Percentiles rank a stretch among this genome's conserved stretches.
Conservation (phyloP, 176 grass and related monocot species). For the Hyparrhenia diplandra region DNA sequence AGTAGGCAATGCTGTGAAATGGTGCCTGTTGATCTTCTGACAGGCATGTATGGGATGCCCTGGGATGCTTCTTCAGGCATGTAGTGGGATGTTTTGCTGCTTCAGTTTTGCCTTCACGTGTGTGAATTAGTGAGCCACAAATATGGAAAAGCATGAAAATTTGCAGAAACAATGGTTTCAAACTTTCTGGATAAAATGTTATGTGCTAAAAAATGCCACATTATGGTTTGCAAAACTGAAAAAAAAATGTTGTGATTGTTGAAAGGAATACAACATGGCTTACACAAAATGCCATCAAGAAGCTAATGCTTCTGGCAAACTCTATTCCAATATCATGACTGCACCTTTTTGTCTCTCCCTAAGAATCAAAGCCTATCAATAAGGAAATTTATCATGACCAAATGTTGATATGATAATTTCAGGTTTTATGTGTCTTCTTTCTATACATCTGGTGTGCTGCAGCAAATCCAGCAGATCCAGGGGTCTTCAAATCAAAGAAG, state of each 20-base stretch:
- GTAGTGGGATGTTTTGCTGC: too few species aligned
- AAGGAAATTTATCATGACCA: background rate
- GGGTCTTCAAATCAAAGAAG: slow-evolving; percentile 95
- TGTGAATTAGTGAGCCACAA: background rate
- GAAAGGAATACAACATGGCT: background rate
- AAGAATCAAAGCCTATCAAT: background rate
- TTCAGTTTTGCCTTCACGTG: background rate
- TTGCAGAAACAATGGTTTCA: background rate
- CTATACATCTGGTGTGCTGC: slow-evolving; percentile 95
- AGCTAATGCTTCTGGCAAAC: background rate
- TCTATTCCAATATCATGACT: background rate
- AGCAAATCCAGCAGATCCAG: slow-evolving; percentile 80
- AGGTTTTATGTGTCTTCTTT: slow-evolving; percentile 93
- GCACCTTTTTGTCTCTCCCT: background rate
- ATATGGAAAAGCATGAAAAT: background rate
- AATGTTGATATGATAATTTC: background rate
- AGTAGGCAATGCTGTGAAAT: background rate
- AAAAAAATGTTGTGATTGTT: background rate
- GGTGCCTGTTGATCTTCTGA: background rate
- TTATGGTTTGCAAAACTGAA: slow-evolving; percentile 6
- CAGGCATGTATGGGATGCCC: background rate
- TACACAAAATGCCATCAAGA: background rate
- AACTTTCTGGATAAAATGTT: background rate
- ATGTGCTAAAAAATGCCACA: background rate
- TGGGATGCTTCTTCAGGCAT: too few species aligned